Percentiles rank a stretch among this genome's conserved stretches.
Evolutionary conservation across 2,329 filamentous ascomycete species (phyloP).

Genomic region (Colletotrichum magnum): DNA sequence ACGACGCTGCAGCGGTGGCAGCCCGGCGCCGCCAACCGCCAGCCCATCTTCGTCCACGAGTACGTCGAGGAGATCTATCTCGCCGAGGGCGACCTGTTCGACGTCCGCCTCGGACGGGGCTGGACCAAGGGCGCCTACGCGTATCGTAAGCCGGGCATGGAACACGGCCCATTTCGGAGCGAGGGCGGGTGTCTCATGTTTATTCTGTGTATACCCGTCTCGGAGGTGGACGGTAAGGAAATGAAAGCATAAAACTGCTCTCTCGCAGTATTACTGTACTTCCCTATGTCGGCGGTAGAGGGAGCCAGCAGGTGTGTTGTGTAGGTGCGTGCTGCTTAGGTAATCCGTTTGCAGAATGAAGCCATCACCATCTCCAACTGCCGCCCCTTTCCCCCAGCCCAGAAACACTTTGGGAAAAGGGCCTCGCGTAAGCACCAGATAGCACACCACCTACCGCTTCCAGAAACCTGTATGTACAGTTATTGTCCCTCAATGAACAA

Average conservation of each 20-base stretch:
- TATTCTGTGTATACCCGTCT: constrained; percentile 45
- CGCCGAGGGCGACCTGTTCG: constrained; percentile 52
- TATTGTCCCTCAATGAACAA: neutral
- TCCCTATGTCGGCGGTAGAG: neutral
- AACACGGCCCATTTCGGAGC: constrained; percentile 55
- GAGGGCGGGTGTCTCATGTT: constrained; percentile 54
- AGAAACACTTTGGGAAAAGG: neutral
- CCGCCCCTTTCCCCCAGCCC: no score
- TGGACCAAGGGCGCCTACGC: constrained; percentile 55
- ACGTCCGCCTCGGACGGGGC: constrained; percentile 47
- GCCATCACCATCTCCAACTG: constrained; percentile 21
- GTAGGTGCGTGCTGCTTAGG: neutral
- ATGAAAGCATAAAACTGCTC: neutral
- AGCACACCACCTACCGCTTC: neutral
- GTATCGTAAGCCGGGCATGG: constrained; percentile 56
- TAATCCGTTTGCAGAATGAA: constrained; percentile 1
- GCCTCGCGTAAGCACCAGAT: neutral
- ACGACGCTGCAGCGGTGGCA: constrained; percentile 54
- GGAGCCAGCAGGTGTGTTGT: no score
- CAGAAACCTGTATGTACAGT: neutral
- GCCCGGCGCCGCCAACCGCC: constrained; percentile 47
- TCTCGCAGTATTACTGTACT: neutral
- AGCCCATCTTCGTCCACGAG: constrained; percentile 50
- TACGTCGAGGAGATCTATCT: constrained; percentile 57
- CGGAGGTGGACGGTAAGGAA: constrained; percentile 22